Conservation (phyloP, 345 rosid genomes). For the Camelina hispida region DNA sequence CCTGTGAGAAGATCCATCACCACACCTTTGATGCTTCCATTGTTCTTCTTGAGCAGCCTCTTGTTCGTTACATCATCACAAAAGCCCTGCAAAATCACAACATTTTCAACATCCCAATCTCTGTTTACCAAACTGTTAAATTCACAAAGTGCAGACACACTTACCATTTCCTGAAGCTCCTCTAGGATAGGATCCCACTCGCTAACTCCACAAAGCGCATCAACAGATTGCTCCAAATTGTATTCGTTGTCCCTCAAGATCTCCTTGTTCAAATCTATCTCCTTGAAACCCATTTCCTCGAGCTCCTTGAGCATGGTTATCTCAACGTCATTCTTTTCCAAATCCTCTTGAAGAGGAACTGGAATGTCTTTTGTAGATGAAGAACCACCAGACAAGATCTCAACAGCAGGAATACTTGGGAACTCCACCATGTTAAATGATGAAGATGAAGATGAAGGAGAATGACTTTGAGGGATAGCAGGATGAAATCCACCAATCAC, state of each 20-base stretch:
- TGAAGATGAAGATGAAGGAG: slow-evolving; percentile 36
- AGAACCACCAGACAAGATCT: slow-evolving; percentile 26
- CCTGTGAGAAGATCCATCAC: slow-evolving; percentile 91
- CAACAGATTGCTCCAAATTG: slow-evolving; percentile 75
- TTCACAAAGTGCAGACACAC: slow-evolving; percentile 10
- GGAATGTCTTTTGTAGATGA: slow-evolving; percentile 32
- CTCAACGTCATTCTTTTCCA: slow-evolving; percentile 49
- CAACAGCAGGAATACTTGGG: slow-evolving; percentile 40
- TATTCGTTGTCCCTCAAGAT: slow-evolving; percentile 72
- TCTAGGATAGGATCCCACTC: slow-evolving; percentile 92
- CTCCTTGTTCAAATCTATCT: slow-evolving; percentile 86
- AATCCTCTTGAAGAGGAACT: slow-evolving; percentile 29
- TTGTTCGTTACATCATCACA: slow-evolving; percentile 71
- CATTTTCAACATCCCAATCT: slow-evolving; percentile 1
- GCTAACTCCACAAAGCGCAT: slow-evolving; percentile 73
- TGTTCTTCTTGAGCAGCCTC: slow-evolving; percentile 90
- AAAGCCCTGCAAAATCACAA: slow-evolving; percentile 67
- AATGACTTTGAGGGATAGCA: slow-evolving; percentile 29
- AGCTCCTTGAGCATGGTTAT: slow-evolving; percentile 73
- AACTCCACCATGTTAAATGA: slow-evolving; percentile 59
- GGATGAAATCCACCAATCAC: slow-evolving; percentile 46
- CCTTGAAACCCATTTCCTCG: slow-evolving; percentile 94
- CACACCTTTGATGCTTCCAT: slow-evolving; percentile 87
- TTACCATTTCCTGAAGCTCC: slow-evolving; percentile 92
- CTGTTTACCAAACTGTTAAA: not conserved